Percentiles rank a stretch among this genome's conserved stretches.
Conservation (phyloP, 2,329 filamentous ascomycete species). For the Botrytis paeoniae region DNA sequence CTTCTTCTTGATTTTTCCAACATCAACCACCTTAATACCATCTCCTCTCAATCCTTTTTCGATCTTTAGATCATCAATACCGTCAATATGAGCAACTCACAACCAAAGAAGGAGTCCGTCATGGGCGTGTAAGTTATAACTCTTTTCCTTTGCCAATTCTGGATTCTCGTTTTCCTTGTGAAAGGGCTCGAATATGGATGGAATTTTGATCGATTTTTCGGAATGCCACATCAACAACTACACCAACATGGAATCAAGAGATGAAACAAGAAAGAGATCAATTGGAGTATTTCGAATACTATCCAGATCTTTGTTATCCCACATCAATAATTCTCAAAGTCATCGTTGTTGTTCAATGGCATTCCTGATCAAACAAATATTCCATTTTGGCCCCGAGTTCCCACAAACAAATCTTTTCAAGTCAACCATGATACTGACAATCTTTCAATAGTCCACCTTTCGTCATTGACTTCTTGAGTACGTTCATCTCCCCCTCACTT, state of each 20-base stretch:
- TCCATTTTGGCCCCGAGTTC: slow-evolving; percentile 16
- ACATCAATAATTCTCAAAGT: slow-evolving; percentile 17
- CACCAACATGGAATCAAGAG: background rate
- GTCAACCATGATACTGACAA: slow-evolving; percentile 30
- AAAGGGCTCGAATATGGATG: slow-evolving; percentile 29
- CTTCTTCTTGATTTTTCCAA: slow-evolving; percentile 24
- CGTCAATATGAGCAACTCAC: slow-evolving; percentile 47
- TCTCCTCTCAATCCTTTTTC: slow-evolving; percentile 58
- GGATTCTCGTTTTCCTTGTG: background rate
- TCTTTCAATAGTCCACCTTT: slow-evolving; percentile 64
- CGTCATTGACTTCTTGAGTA: slow-evolving; percentile 98
- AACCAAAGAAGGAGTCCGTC: slow-evolving; percentile 54
- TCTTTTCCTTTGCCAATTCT: slow-evolving; percentile 8
- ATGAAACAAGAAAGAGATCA: background rate
- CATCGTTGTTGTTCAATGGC: slow-evolving; percentile 30
- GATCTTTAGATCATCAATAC: slow-evolving; percentile 41
- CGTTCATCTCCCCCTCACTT: slow-evolving; percentile 46
- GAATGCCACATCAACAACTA: background rate
- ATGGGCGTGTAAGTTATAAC: slow-evolving; percentile 62
- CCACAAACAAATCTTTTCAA: slow-evolving; percentile 19
- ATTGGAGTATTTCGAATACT: background rate
- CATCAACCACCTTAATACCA: slow-evolving; percentile 38
- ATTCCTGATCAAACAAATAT: slow-evolving; percentile 23
- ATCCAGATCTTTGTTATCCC: background rate
- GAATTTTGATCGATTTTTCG: background rate